Base-by-base conservation (phyloP, 2,329 filamentous ascomycete species). In the Penicillium thymicola region DNA sequence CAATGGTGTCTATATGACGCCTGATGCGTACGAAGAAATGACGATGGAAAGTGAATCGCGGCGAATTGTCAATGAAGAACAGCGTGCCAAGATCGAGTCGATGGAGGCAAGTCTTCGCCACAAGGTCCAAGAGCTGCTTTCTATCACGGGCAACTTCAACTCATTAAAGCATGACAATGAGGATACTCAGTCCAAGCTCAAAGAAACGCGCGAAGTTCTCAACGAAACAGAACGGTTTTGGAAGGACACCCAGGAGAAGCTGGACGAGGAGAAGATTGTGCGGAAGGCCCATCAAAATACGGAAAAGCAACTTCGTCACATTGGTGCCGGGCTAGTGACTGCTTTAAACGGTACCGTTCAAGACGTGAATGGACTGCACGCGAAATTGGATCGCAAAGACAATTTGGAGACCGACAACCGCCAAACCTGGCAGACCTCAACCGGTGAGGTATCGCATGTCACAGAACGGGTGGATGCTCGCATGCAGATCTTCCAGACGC, bases 1-100 rank as follows among this genome's bases (percentile, higher is more conserved):
- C 37, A 97, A 97, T 70, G 94, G 94, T 51, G 93, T 99, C 2
- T 97, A 97, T 70, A 81, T 99, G 34, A 89, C 93, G 0, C 89
- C 90, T 55, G 92, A 96, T 57, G 85, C 85, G 16, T 97, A 92
- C 68, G 93, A 97, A 70, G 90, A 96, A 66, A 89, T 99, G 76
- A 93, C 87, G 0, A 89, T 90, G 5, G 88, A 96, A 72, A 97
- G 89, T 74, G 94, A 99, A 74, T 96, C 93, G 2, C 84, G 92
- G 51, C 83, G 91, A 13, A 97, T 97, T 60, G 82, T 97, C 38
- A 89, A 88, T 64, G 93, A 97, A 67, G 94, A 99, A 71, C 93
- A 97, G 68, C 84, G 87, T 8, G 92, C 93, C 64, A 93, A 91
- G 72, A 92, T 99, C 45, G 91, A 96, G 70, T 92, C 90, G 0